These are phyloP conservation scores for Fusarium ambrosium DNA, from an alignment of 2,329 filamentous ascomycete genomes.

Conservation along the genomic window DNA sequence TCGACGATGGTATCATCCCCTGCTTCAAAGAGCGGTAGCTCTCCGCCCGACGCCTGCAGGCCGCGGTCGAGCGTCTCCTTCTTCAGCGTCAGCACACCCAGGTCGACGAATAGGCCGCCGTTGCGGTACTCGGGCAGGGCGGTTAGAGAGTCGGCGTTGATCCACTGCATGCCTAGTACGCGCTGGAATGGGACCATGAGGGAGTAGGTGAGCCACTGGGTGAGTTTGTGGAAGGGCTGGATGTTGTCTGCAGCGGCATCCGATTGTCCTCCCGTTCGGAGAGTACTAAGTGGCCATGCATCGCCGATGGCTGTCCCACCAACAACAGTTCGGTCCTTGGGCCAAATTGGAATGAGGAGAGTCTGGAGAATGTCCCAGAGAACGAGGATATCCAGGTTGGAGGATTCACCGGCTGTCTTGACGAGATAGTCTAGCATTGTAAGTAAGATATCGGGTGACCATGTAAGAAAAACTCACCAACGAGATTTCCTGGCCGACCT, in stretches of 20 bases:
- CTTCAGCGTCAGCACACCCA: slow-evolving; percentile 67
- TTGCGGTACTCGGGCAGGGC: slow-evolving; percentile 81
- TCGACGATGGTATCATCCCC: slow-evolving; percentile 71
- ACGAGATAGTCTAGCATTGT: slow-evolving; percentile 56
- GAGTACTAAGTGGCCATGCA: slow-evolving; percentile 60
- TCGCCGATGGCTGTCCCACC: slow-evolving; percentile 61
- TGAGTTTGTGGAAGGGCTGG: slow-evolving; percentile 72
- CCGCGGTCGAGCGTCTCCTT: slow-evolving; percentile 58
- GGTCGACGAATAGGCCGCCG: slow-evolving; percentile 76
- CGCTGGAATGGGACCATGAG: slow-evolving; percentile 75
- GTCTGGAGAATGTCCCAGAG: slow-evolving; percentile 61
- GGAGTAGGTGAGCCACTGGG: slow-evolving; percentile 81
- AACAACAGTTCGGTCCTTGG: slow-evolving; percentile 64
- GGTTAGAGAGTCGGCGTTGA: slow-evolving; percentile 69
- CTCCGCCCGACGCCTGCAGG: slow-evolving; percentile 56
- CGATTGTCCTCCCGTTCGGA: slow-evolving; percentile 17
- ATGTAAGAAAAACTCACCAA: slow-evolving; percentile 53
- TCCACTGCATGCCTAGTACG: slow-evolving; percentile 65
- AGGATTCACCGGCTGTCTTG: slow-evolving; percentile 41
- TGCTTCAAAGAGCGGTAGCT: slow-evolving; percentile 65
- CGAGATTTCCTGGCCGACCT: slow-evolving; percentile 62
- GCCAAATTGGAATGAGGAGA: slow-evolving; percentile 64
- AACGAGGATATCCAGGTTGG: slow-evolving; percentile 53
- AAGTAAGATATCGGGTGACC: not conserved
- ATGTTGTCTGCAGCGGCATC: slow-evolving; percentile 47